Percentiles rank a stretch among this genome's conserved stretches.
These are phyloP conservation scores for Coemansia sp. DNA, from an alignment of 192 early-diverging fungal genomes.

Conservation along the genomic window DNA sequence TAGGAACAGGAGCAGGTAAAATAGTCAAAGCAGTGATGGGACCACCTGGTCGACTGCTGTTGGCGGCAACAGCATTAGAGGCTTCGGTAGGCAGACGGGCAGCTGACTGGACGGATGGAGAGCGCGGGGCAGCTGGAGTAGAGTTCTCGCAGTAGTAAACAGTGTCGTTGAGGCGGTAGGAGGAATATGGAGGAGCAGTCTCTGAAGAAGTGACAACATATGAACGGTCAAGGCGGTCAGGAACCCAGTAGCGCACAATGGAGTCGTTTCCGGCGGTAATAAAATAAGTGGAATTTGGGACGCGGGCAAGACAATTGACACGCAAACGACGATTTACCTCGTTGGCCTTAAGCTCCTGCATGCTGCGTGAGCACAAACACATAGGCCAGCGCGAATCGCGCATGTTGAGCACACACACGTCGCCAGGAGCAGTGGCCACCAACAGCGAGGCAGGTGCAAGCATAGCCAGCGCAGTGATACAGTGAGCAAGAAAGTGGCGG, in stretches of 20 bases:
- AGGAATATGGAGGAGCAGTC: conserved; percentile 31
- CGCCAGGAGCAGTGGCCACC: conserved; percentile 35
- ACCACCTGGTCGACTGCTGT: conserved; percentile 25
- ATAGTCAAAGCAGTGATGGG: conserved; percentile 36
- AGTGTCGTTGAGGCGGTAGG: conserved; percentile 41
- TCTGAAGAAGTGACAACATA: conserved; percentile 64
- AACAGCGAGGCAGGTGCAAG: conserved; percentile 21
- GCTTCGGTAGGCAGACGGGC: conserved; percentile 15
- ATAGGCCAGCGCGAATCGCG: conserved; percentile 43
- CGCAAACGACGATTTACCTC: conserved; percentile 58
- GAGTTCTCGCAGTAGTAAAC: conserved; percentile 52
- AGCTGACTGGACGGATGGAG: conserved; percentile 13
- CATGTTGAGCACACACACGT: conserved; percentile 38
- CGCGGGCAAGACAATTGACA: conserved; percentile 62
- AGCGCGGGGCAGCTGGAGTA: conserved; percentile 13
- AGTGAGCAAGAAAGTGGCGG: conserved; percentile 29
- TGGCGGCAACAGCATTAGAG: conserved; percentile 17
- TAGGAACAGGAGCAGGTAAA: conserved; percentile 20
- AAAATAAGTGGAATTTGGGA: conserved; percentile 61
- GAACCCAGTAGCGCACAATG: conserved; percentile 86
- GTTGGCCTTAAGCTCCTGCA: conserved; percentile 59
- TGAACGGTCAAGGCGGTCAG: conserved; percentile 65
- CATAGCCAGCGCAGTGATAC: conserved; percentile 24
- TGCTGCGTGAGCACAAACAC: conserved; percentile 55
- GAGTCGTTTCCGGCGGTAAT: conserved; percentile 80